Evolutionary conservation across 2,329 filamentous ascomycete genomes (phyloP).

Genomic region (Colletotrichum euphorbiae): DNA sequence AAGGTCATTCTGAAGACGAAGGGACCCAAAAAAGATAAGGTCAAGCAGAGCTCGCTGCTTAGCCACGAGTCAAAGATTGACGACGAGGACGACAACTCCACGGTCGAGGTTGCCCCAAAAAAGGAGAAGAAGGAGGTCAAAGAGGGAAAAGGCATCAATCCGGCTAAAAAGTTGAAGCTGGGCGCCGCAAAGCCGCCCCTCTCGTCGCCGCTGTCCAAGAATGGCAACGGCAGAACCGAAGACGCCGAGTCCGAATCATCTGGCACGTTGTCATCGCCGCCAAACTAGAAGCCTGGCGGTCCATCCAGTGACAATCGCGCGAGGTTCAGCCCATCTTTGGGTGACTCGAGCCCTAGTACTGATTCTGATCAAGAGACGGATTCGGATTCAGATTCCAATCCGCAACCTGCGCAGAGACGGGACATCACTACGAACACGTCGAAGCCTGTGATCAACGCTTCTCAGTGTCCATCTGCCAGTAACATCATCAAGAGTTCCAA

Average conservation of each 20-base stretch:
- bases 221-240: conserved; percentile 54
- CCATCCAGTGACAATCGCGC: not conserved
- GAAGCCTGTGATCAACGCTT: not conserved
- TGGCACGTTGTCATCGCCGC: conserved; percentile 67
- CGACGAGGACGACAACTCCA: conserved; percentile 43
- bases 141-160: conserved; percentile 50
- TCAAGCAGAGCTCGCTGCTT: conserved; percentile 62
- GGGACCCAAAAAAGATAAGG: conserved; percentile 65
- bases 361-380: not conserved
- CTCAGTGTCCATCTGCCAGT: not conserved
- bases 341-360: not conserved
- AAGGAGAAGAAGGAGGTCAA: conserved; percentile 50
- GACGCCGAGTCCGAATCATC: conserved; percentile 69
- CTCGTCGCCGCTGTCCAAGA: conserved; percentile 62
- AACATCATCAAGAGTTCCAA: not conserved
- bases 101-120: conserved; percentile 50
- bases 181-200: conserved; percentile 58
- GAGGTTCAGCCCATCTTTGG: not conserved
- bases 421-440: not conserved
- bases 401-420: not conserved
- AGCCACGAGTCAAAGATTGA: conserved; percentile 60
- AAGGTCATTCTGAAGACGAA: conserved; percentile 69
- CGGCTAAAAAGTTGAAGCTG: conserved; percentile 56
- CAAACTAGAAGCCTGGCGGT: conserved; percentile 42
- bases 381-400: not conserved